Base-by-base conservation (phyloP, 257 asterid species). In the Ehretia macrophylla region DNA sequence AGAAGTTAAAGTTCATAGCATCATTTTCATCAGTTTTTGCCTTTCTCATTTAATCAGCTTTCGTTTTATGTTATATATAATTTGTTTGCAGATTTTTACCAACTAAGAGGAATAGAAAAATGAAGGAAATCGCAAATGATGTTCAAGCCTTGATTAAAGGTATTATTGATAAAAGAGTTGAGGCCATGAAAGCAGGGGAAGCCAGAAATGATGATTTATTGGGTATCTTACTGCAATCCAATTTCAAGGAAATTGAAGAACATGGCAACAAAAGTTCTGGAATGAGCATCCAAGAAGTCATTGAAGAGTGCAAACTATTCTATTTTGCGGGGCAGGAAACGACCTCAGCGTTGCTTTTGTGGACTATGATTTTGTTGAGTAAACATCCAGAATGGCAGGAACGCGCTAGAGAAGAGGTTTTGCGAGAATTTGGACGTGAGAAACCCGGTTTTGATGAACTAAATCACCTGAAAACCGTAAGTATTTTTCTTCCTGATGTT, bases 241-340 rank as follows among this genome's bases (percentile, higher is more conserved):
- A 65, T 27, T n/a, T 48, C n/a, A 55, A 49, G 14, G 71, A 64
- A 58, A 70, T 70, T 37, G 45, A 59, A 46, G 46, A 21, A 10
- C 59, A 54, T 4, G 60, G 67, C 4, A 35, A 17, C 42, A 61
- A 55, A 8, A 42, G 22, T 6, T 63, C 10, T 8, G 75, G 75
- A 0, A 50, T 70, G 75, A 63, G 58, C n/a, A 50, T 39, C 8
- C 0, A 9, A 16, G 70, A 63, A 5, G 68, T 80, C 0, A 65
- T 74, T 0, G 75, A 77, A 39, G 83, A 80, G 55, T 80, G 86
- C 75, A 80, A 71, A 58, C 65, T 80, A 10, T 80, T 77, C 51
- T 80, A 80, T 48, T 68, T 71, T n/a, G 86, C 75, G 2, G 86
- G 83, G 11, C 78, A 78, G 14, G 82, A 78, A 65, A 78, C 82